phyloP scores from a whole-genome alignment of 176 grass and related monocot species.

The Typha latifolia region DNA sequence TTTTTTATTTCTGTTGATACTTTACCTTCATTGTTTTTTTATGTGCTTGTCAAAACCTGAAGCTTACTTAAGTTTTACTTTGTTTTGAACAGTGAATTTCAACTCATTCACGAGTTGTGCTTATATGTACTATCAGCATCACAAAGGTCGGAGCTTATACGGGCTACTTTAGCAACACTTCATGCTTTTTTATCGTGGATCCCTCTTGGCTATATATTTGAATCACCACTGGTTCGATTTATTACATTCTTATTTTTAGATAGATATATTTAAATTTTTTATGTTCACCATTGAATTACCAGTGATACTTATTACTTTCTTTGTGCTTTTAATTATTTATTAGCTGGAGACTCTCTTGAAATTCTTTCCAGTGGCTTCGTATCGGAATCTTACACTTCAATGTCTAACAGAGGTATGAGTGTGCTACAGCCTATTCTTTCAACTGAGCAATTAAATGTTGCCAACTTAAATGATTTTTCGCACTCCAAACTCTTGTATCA shows the following conservation, averaged over 20 bases:
- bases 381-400: constrained; percentile 96
- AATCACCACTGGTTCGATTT: constrained; percentile 72
- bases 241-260: neutral
- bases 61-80: constrained; percentile 4
- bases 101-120: constrained; percentile 96
- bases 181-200: constrained; percentile 99
- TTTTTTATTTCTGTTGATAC: neutral
- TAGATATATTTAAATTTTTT: neutral
- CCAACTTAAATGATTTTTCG: neutral
- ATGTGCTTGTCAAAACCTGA: neutral
- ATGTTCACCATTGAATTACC: constrained; percentile 2
- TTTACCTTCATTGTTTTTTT: neutral
- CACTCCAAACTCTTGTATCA: too few species aligned
- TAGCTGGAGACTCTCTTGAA: constrained; percentile 94
- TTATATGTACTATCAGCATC: constrained; percentile 96
- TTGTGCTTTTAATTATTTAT: constrained; percentile 23
- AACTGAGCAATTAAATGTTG: neutral
- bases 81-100: constrained; percentile 74
- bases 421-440: neutral
- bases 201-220: constrained; percentile 93
- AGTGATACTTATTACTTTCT: constrained; percentile 7
- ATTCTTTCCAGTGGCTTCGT: constrained; percentile 78
- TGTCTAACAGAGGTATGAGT: constrained; percentile 83
- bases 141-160: constrained; percentile 80
- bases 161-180: constrained; percentile 91